These are phyloP conservation scores for Geotrichum carabidarum DNA, from an alignment of 1,139 yeast genomes.

Conservation along the genomic window DNA sequence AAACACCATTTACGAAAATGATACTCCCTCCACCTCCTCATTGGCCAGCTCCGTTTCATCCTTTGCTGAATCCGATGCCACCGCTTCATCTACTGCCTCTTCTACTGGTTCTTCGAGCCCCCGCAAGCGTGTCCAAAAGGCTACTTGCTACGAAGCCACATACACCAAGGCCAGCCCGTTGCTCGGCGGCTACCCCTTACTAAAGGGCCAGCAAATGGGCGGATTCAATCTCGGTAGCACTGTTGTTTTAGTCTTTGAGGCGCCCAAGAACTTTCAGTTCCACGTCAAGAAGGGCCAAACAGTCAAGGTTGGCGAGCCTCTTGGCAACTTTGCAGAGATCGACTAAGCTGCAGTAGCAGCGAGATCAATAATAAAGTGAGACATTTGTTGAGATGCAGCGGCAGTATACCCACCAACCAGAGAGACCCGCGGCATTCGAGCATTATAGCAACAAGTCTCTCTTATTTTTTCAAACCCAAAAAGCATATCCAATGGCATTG, in stretches of 20 bases:
- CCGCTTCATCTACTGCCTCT: slow-evolving; percentile 14
- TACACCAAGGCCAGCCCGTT: slow-evolving; percentile 72
- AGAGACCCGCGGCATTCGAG: too few relatives aligned
- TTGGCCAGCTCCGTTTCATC: slow-evolving; percentile 10
- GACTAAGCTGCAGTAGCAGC: not conserved
- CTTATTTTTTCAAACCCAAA: too few relatives aligned
- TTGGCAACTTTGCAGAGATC: slow-evolving; percentile 46
- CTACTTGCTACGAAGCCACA: slow-evolving; percentile 91
- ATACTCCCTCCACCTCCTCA: slow-evolving; percentile 9
- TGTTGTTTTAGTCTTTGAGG: slow-evolving; percentile 92
- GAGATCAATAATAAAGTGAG: not conserved
- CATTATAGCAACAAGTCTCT: too few relatives aligned
- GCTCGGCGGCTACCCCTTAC: slow-evolving; percentile 84
- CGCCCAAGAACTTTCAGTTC: slow-evolving; percentile 73
- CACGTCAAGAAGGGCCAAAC: slow-evolving; percentile 63
- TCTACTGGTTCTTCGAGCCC: slow-evolving; percentile 15
- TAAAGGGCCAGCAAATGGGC: slow-evolving; percentile 93
- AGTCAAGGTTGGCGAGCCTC: slow-evolving; percentile 78
- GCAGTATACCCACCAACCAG: too few relatives aligned
- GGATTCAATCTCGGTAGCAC: slow-evolving; percentile 96
- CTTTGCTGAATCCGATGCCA: slow-evolving; percentile 5
- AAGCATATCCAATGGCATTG: too few relatives aligned
- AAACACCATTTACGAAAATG: slow-evolving; percentile 60
- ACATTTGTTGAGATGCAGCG: not conserved
- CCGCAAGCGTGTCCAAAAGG: slow-evolving; percentile 46